Percentiles rank a stretch among this genome's conserved stretches.
These are phyloP conservation scores for Myriangium duriaei DNA, from an alignment of 2,329 filamentous ascomycete genomes.

Conservation along the genomic window DNA sequence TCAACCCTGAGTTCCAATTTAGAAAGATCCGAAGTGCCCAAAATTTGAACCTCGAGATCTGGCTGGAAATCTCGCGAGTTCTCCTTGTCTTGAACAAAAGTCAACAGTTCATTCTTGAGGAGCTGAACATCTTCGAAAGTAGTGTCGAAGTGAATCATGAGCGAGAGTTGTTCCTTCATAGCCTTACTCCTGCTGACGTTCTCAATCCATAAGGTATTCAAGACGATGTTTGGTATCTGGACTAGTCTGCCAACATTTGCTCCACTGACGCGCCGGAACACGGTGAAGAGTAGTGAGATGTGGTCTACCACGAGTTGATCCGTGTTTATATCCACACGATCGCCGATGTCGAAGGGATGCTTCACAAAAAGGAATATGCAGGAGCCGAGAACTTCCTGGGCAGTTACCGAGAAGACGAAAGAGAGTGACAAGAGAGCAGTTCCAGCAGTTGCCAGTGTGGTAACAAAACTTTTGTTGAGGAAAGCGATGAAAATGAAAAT, in stretches of 20 bases:
- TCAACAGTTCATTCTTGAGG: conserved; percentile 70
- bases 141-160: conserved; percentile 77
- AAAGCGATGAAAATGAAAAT: conserved; percentile 58
- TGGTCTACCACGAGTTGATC: conserved; percentile 74
- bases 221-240: conserved; percentile 77
- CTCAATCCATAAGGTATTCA: conserved; percentile 91
- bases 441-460: conserved; percentile 77
- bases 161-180: conserved; percentile 73
- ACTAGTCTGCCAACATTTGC: conserved; percentile 52
- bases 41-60: conserved; percentile 66
- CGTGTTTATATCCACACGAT: conserved; percentile 70
- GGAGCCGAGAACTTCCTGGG: conserved; percentile 91
- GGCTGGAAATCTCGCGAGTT: conserved; percentile 86
- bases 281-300: conserved; percentile 84
- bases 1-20: conserved; percentile 74
- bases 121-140: conserved; percentile 80
- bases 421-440: conserved; percentile 90
- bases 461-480: conserved; percentile 73
- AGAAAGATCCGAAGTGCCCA: conserved; percentile 70
- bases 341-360: conserved; percentile 92
- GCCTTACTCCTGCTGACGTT: conserved; percentile 84
- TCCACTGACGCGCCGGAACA: conserved; percentile 74
- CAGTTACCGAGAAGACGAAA: conserved; percentile 86
- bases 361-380: conserved; percentile 99
- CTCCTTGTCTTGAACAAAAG: conserved; percentile 69